Percentiles rank a stretch among this genome's conserved stretches.
phyloP scores from a whole-genome alignment of 2,329 filamentous ascomycete genomes.

The Alternaria sp. region DNA sequence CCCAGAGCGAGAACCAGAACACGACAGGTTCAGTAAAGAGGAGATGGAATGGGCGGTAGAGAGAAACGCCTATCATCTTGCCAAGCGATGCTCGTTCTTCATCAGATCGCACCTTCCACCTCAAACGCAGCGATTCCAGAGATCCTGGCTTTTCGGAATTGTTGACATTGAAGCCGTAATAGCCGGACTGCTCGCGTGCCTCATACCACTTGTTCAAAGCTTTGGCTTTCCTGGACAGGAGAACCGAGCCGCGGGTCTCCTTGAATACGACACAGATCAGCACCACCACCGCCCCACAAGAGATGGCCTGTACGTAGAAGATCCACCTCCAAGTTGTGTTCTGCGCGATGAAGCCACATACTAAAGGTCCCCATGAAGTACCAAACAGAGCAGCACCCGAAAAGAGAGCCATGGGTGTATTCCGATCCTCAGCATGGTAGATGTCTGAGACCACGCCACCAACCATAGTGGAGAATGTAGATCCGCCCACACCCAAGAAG shows the following conservation, averaged over 20 bases:
- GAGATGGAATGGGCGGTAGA: slow-evolving; percentile 79
- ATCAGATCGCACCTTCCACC: slow-evolving; percentile 82
- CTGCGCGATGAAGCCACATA: slow-evolving; percentile 72
- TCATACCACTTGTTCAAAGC: slow-evolving; percentile 81
- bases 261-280: slow-evolving; percentile 74
- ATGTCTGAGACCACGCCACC: slow-evolving; percentile 91
- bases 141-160: slow-evolving; percentile 27
- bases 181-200: slow-evolving; percentile 69
- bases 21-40: slow-evolving; percentile 79
- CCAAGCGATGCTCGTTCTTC: slow-evolving; percentile 73
- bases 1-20: slow-evolving; percentile 89
- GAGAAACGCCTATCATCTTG: slow-evolving; percentile 74
- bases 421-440: slow-evolving; percentile 77
- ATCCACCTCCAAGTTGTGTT: slow-evolving; percentile 81
- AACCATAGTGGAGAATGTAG: slow-evolving; percentile 84
- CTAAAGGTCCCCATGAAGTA: slow-evolving; percentile 78
- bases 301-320: slow-evolving; percentile 84
- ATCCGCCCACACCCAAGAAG: slow-evolving; percentile 77
- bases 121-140: slow-evolving; percentile 61
- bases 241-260: slow-evolving; percentile 81
- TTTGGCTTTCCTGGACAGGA: slow-evolving; percentile 77
- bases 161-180: slow-evolving; percentile 60
- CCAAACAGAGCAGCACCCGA: slow-evolving; percentile 79
- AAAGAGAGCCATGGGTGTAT: slow-evolving; percentile 90
- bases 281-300: slow-evolving; percentile 67